phyloP scores from a whole-genome alignment of 148 eudicot genomes.

The Vaccinium myrtillus region DNA sequence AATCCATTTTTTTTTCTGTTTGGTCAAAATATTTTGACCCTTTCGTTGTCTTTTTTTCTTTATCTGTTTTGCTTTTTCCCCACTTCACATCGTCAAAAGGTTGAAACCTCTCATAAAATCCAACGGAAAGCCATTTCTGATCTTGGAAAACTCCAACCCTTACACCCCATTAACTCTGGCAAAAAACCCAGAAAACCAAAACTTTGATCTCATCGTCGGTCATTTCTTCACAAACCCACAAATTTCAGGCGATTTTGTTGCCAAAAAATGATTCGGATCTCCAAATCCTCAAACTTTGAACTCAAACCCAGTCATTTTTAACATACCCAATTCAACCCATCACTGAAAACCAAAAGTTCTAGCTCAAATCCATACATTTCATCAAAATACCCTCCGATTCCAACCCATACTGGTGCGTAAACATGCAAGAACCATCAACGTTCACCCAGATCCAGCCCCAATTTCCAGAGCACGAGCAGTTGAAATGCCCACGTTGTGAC shows the following conservation, averaged over 20 bases:
- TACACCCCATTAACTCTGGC: not conserved
- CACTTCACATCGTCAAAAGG: not conserved
- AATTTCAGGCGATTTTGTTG: not conserved
- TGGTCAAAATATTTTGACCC: conserved; percentile 1
- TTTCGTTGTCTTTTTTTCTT: conserved; percentile 6
- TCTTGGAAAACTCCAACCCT: not conserved
- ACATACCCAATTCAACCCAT: not conserved
- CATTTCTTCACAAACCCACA: not conserved
- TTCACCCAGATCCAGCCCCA: conserved; percentile 38
- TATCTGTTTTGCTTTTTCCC: not conserved
- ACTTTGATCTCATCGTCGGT: not conserved
- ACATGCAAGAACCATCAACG: conserved; percentile 38
- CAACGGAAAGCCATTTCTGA: not conserved
- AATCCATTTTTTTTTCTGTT: not conserved
- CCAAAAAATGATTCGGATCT: not conserved
- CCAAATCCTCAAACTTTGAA: not conserved
- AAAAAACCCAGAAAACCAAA: not conserved
- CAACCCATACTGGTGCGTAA: not conserved
- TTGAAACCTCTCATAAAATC: not conserved
- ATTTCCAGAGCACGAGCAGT: conserved; percentile 52
- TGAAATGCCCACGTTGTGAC: conserved; percentile 63
- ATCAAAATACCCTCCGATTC: not conserved
- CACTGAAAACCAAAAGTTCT: not conserved
- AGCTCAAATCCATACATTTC: not conserved
- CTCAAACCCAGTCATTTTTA: not conserved